Evolutionary conservation across 495 filamentous ascomycete species (phyloP).

Genomic region (Ramalina intermedia): DNA sequence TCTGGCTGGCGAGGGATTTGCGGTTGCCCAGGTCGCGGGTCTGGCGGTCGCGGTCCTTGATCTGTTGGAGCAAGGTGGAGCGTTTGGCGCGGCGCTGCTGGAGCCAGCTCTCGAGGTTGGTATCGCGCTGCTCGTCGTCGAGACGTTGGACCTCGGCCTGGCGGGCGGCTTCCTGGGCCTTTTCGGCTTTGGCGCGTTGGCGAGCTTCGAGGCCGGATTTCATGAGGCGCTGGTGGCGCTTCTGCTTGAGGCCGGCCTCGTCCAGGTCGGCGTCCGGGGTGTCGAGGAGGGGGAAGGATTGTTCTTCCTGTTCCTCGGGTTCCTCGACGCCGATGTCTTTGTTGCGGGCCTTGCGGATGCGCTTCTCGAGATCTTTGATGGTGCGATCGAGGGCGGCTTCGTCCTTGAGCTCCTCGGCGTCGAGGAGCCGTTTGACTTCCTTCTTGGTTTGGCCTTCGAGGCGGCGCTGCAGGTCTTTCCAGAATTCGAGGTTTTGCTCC

Average conservation of each 20-base stretch:
- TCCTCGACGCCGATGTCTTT: slow-evolving; percentile 81
- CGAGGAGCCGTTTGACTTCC: slow-evolving; percentile 68
- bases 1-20: slow-evolving; percentile 87
- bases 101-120: slow-evolving; percentile 78
- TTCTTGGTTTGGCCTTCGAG: slow-evolving; percentile 68
- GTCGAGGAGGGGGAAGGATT: slow-evolving; percentile 77
- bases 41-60: slow-evolving; percentile 84
- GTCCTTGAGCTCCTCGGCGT: slow-evolving; percentile 82
- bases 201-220: slow-evolving; percentile 90
- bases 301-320: slow-evolving; percentile 60
- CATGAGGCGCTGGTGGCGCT: slow-evolving; percentile 78
- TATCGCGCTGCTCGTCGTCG: slow-evolving; percentile 71
- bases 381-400: slow-evolving; percentile 65
- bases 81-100: slow-evolving; percentile 62
- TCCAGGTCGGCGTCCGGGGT: slow-evolving; percentile 84
- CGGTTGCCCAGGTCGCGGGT: slow-evolving; percentile 89
- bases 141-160: slow-evolving; percentile 65
- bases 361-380: slow-evolving; percentile 76
- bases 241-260: slow-evolving; percentile 77
- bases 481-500: slow-evolving; percentile 90
- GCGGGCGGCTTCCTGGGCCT: slow-evolving; percentile 76
- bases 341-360: slow-evolving; percentile 74
- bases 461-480: slow-evolving; percentile 59
- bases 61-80: slow-evolving; percentile 55
- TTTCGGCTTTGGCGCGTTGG: slow-evolving; percentile 83